Evolutionary conservation across 2,329 filamentous ascomycete genomes (phyloP).

Genomic region (Alternaria dauci): DNA sequence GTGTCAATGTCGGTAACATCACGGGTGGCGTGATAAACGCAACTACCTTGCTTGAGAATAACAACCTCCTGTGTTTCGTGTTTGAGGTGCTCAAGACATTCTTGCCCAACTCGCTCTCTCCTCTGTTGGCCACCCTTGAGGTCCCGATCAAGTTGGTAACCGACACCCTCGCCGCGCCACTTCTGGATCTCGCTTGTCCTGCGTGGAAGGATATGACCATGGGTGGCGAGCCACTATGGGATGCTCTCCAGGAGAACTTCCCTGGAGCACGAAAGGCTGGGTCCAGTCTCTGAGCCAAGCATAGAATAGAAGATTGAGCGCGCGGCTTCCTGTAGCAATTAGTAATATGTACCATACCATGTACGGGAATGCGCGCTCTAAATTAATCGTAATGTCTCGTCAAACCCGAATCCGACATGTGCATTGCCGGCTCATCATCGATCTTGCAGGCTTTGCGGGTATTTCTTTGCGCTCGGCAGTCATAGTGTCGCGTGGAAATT

Average conservation of each 20-base stretch:
- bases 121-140: conserved; percentile 36
- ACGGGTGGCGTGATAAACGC: conserved; percentile 28
- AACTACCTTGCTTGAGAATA: conserved; percentile 48
- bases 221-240: conserved; percentile 30
- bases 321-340: background rate
- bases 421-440: background rate
- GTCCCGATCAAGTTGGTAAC: conserved; percentile 32
- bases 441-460: background rate
- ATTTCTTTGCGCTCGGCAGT: background rate
- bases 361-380: background rate
- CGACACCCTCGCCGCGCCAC: conserved; percentile 27
- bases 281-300: conserved; percentile 3
- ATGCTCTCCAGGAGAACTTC: conserved; percentile 21
- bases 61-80: conserved; percentile 51
- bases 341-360: background rate
- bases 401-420: background rate
- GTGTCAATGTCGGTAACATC: conserved; percentile 49
- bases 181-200: conserved; percentile 36
- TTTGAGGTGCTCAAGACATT: conserved; percentile 48
- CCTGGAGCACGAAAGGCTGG: conserved; percentile 21
- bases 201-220: conserved; percentile 31
- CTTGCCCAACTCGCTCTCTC: conserved; percentile 45
- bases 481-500: too few species aligned
- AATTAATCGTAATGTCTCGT: background rate
- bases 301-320: background rate